These are phyloP conservation scores for Mortierella sp. DNA, from an alignment of 371 early-diverging fungal species.

Conservation along the genomic window DNA sequence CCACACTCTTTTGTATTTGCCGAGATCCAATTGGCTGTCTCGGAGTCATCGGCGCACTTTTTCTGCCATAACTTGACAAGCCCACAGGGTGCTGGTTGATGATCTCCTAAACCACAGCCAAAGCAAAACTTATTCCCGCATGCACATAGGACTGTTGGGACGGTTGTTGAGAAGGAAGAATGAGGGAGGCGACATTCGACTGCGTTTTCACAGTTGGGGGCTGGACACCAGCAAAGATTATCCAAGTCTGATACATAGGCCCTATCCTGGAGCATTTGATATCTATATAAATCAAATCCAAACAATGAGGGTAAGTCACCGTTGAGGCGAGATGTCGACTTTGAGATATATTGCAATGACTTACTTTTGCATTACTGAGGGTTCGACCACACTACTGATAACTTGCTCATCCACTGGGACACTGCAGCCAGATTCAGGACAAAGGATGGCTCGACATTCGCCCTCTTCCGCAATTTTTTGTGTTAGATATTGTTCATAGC, in stretches of 20 bases:
- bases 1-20: constrained; percentile 98
- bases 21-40: constrained; percentile 97
- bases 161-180: constrained; percentile 76
- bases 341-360: background rate
- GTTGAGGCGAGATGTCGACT: background rate
- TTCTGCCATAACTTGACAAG: constrained; percentile 92
- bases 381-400: constrained; percentile 73
- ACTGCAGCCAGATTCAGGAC: constrained; percentile 84
- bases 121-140: constrained; percentile 93
- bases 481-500: constrained; percentile 86
- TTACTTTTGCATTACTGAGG: constrained; percentile 65
- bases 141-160: constrained; percentile 90
- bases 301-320: background rate
- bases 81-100: constrained; percentile 92
- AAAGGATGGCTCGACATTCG: constrained; percentile 87
- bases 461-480: constrained; percentile 92
- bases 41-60: constrained; percentile 97
- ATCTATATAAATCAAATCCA: constrained; percentile 60
- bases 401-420: constrained; percentile 86
- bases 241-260: constrained; percentile 92
- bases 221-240: constrained; percentile 93
- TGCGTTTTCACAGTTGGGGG: constrained; percentile 95
- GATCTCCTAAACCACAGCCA: constrained; percentile 91
- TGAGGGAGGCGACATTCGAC: constrained; percentile 87
- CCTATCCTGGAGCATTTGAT: constrained; percentile 82